Evolutionary conservation across 2,329 filamentous ascomycete genomes (phyloP).

Genomic region (Paecilomyces formosus): DNA sequence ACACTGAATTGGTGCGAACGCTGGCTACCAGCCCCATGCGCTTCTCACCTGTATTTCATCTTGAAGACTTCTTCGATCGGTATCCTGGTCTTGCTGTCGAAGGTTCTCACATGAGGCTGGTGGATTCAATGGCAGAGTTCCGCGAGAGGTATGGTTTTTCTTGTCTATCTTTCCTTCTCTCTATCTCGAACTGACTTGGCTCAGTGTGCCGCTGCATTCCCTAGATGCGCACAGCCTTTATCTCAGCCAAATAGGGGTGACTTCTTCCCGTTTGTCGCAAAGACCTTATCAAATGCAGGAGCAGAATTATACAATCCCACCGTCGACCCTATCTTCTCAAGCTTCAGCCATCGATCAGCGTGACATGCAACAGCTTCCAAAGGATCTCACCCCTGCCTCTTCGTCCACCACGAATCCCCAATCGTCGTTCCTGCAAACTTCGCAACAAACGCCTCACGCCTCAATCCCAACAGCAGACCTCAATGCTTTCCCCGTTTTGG

Average conservation of each 20-base stretch:
- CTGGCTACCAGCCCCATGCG: constrained; percentile 61
- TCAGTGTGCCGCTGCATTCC: constrained; percentile 6
- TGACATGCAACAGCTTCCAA: constrained; percentile 3
- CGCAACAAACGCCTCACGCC: constrained; percentile 9
- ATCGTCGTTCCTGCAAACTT: constrained; percentile 2
- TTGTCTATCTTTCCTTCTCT: background rate
- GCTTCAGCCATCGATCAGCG: constrained; percentile 1
- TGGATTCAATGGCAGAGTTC: constrained; percentile 57
- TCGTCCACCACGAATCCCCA: background rate
- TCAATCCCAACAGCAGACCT: constrained; percentile 1
- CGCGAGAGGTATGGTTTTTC: constrained; percentile 45
- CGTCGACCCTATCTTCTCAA: background rate
- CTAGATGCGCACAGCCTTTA: constrained; percentile 7
- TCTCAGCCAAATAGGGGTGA: constrained; percentile 1
- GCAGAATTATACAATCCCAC: background rate
- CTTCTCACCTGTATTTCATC: constrained; percentile 71
- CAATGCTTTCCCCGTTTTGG: background rate
- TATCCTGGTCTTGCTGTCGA: constrained; percentile 69
- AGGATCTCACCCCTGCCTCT: background rate
- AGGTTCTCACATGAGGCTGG: constrained; percentile 64
- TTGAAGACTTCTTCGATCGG: constrained; percentile 81
- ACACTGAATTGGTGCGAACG: constrained; percentile 70
- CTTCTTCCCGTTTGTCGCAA: constrained; percentile 4
- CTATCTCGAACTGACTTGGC: background rate
- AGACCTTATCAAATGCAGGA: constrained; percentile 4